Percentiles rank a stretch among this genome's conserved stretches.
Evolutionary conservation across 2,329 filamentous ascomycete genomes (phyloP).

Genomic region (Berkeleyomyces basicola): DNA sequence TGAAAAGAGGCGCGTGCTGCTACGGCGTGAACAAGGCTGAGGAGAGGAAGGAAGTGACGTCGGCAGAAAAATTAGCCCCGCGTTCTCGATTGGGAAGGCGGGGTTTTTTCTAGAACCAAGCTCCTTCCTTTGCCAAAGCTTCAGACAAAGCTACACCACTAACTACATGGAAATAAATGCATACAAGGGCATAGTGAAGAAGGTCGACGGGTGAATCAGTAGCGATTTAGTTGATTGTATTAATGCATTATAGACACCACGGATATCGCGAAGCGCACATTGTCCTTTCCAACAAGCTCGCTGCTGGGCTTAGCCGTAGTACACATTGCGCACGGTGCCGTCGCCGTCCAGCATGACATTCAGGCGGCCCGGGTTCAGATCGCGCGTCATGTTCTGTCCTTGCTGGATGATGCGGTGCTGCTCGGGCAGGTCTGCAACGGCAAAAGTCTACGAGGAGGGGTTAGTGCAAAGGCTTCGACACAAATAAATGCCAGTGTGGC

Average conservation of each 20-base stretch:
- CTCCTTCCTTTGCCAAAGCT: background rate
- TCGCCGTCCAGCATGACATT: conserved; percentile 44
- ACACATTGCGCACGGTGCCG: conserved; percentile 42
- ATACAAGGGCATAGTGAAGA: background rate
- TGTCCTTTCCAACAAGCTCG: too few relatives aligned
- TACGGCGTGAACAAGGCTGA: background rate
- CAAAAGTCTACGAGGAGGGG: conserved; percentile 32
- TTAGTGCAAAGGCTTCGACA: background rate
- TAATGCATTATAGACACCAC: too few relatives aligned
- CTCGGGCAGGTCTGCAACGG: conserved; percentile 41
- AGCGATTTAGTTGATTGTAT: background rate
- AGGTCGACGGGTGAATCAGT: background rate
- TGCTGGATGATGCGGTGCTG: conserved; percentile 39
- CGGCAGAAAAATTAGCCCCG: conserved; percentile 12
- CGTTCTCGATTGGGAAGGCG: conserved; percentile 11
- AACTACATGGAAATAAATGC: background rate
- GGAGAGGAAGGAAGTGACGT: background rate
- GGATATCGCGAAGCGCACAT: too few relatives aligned
- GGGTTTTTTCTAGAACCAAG: conserved; percentile 2
- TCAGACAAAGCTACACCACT: background rate
- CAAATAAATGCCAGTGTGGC: background rate
- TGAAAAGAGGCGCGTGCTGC: too few relatives aligned
- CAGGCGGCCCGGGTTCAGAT: conserved; percentile 35
- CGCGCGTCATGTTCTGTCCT: conserved; percentile 40
- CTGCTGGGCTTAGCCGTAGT: conserved; percentile 29